phyloP scores from a whole-genome alignment of 2,329 filamentous ascomycete species.

The Pseudophaeomoniella oleicola region DNA sequence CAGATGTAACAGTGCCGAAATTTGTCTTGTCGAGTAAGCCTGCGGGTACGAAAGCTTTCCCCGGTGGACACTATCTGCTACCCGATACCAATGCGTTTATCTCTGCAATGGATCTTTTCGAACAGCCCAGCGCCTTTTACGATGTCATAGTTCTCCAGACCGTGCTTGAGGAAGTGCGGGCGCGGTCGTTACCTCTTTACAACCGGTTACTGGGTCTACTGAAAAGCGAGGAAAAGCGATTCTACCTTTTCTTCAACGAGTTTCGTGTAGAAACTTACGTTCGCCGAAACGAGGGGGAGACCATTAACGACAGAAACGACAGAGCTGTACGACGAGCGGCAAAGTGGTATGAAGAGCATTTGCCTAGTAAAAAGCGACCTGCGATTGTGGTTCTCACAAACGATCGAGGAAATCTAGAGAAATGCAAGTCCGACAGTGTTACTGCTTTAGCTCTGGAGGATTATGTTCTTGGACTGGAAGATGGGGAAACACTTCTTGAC shows the following conservation, averaged over 20 bases:
- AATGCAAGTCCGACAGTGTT: slow-evolving; percentile 64
- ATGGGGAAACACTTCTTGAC: slow-evolving; percentile 73
- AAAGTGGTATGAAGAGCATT: slow-evolving; percentile 78
- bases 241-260: slow-evolving; percentile 98
- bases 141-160: slow-evolving; percentile 96
- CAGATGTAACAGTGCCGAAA: slow-evolving; percentile 45
- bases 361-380: slow-evolving; percentile 50
- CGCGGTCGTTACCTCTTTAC: slow-evolving; percentile 85
- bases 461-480: slow-evolving; percentile 73
- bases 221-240: slow-evolving; percentile 91
- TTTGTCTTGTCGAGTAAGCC: slow-evolving; percentile 84
- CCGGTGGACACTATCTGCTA: slow-evolving; percentile 81
- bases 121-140: slow-evolving; percentile 80
- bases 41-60: slow-evolving; percentile 66
- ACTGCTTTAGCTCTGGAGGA: slow-evolving; percentile 53
- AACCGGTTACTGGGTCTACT: slow-evolving; percentile 82
- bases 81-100: slow-evolving; percentile 94
- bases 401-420: slow-evolving; percentile 72
- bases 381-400: slow-evolving; percentile 88
- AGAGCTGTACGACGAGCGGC: slow-evolving; percentile 75
- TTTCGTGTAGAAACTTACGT: slow-evolving; percentile 89
- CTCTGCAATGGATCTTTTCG: slow-evolving; percentile 93
- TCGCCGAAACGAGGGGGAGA: slow-evolving; percentile 58
- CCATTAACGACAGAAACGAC: slow-evolving; percentile 93
- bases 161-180: slow-evolving; percentile 88